phyloP scores from a whole-genome alignment of 176 grass and related monocot species.

The Hyparrhenia diplandra region DNA sequence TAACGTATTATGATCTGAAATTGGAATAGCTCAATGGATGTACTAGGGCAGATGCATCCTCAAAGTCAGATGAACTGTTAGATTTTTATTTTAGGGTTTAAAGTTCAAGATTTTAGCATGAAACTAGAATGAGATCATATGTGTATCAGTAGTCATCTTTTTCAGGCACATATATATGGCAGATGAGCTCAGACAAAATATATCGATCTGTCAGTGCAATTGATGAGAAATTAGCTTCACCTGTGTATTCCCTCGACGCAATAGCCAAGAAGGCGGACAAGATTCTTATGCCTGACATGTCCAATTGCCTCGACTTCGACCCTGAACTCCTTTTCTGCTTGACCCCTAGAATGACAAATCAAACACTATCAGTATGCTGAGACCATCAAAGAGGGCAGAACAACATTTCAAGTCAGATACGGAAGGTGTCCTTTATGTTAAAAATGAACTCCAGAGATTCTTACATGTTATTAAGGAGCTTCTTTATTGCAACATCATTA shows the following conservation, averaged over 20 bases:
- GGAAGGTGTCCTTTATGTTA: no score
- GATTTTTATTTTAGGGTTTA: not conserved
- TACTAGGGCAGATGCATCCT: not conserved
- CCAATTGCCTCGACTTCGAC: no score
- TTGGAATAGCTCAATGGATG: not conserved
- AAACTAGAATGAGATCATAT: not conserved
- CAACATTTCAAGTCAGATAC: no score
- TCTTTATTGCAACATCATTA: no score
- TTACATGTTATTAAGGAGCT: no score
- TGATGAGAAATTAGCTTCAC: constrained; percentile 10
- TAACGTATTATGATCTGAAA: not conserved
- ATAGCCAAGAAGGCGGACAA: constrained; percentile 33
- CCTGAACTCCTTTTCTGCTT: no score
- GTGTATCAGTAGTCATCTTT: not conserved
- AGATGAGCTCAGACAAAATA: not conserved
- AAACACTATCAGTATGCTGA: no score
- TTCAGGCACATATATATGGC: not conserved
- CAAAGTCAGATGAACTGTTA: not conserved
- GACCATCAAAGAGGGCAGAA: no score
- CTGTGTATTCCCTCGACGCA: constrained; percentile 46
- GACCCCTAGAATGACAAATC: no score
- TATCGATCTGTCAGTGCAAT: not conserved
- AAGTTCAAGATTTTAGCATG: not conserved
- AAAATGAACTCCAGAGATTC: no score
- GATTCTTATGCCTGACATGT: no score